These are phyloP conservation scores for Eucalyptus microcorys DNA, from an alignment of 345 rosid species.

Conservation along the genomic window DNA sequence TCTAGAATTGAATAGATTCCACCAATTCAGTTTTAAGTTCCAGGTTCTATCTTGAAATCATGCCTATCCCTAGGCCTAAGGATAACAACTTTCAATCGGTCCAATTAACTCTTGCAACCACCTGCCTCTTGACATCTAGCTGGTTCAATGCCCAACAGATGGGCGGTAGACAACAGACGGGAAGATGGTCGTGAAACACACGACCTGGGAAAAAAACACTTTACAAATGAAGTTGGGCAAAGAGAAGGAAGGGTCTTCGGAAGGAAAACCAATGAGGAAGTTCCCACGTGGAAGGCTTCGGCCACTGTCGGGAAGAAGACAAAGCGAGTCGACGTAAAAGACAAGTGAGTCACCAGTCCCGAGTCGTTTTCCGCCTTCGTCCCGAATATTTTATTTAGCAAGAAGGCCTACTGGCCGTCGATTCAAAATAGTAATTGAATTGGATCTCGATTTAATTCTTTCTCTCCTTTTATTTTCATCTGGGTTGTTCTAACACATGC, in stretches of 20 bases:
- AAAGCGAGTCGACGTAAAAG: not conserved
- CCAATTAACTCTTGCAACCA: not conserved
- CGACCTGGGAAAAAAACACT: not conserved
- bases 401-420: not conserved
- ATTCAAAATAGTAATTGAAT: not conserved
- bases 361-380: not conserved
- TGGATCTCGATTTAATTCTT: not conserved
- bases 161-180: not conserved
- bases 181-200: not conserved
- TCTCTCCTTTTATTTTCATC: not conserved
- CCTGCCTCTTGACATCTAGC: not conserved
- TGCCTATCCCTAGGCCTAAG: rapidly evolving
- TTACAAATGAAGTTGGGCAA: not conserved
- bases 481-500: not conserved
- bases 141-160: not conserved
- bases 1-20: too few relatives aligned
- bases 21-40: too few relatives aligned
- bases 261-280: not conserved
- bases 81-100: not conserved
- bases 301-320: not conserved
- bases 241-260: not conserved
- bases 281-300: not conserved
- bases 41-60: too few relatives aligned
- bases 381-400: not conserved
- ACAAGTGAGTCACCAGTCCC: not conserved